Evolutionary conservation across 805 yeast genomes (phyloP), one percentile per base, ranked within the genome.

Genomic region (Monosporozyma aerobia): DNA sequence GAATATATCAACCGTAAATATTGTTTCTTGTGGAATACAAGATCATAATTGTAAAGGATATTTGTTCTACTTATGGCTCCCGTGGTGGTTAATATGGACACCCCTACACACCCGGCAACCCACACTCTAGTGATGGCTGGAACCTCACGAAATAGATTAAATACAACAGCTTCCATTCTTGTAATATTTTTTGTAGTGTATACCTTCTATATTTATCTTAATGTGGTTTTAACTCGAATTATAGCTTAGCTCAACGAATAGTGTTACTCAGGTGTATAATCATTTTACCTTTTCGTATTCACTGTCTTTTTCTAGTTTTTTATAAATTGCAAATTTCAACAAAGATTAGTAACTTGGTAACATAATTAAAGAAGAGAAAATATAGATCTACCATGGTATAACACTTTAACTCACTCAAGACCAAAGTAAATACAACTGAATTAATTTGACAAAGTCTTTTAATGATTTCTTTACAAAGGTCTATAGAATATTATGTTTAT

Each of bases 121-220:
- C 73, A 72, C 1, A 61, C 44, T 53, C 74, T 65, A 0, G 80
- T 76, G 11, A 75, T 73, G 2, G 71, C 68, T 0, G 79, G 79
- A 3, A 64, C 54, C 47, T 62, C 67, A 11, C 59, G 67, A 9
- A 65, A 49, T 25, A 65, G 37, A 53, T 67, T 62, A 19, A 64
- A 45, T 30, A 65, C 19, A 14, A 65, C 50, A 7, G 60, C 65
- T 51, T 68, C 71, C 70, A 65, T 66, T 11, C 19, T 30, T 45
- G 13, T 29, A 9, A 9, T n/a, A 44, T 14, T 13, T 13, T 5
- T 3, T 11, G 16, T 14, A 35, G n/a, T 13, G 7, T 35, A 14
- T 32, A 13, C 19, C 19, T 19, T 19, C 19, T 19, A 19, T 19
- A 19, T 19, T 8, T 30, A 30, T 30, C 10, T 8, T 30, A 8